phyloP scores from a whole-genome alignment of 495 filamentous ascomycete genomes.

The Hypoxylon cercidicola region DNA sequence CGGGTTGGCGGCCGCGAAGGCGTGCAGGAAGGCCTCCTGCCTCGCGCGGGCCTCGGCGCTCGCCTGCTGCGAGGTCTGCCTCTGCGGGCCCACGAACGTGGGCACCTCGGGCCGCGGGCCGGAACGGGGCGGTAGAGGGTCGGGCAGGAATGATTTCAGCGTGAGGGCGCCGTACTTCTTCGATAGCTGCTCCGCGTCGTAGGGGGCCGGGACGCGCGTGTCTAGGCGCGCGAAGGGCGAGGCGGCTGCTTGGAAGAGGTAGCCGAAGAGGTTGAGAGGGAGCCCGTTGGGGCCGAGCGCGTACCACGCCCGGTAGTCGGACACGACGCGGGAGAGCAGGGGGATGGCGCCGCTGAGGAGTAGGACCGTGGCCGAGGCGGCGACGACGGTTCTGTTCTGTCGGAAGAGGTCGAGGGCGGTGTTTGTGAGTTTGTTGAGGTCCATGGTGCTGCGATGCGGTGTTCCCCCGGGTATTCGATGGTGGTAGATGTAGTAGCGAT shows the following conservation, averaged over 20 bases:
- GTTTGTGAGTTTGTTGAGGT: slow-evolving; percentile 1
- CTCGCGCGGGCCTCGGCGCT: neutral
- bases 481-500: neutral
- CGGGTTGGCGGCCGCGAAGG: slow-evolving; percentile 29
- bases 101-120: slow-evolving; percentile 35
- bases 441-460: slow-evolving; percentile 17
- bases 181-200: slow-evolving; percentile 12
- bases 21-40: slow-evolving; percentile 27
- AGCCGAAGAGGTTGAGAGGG: slow-evolving; percentile 50
- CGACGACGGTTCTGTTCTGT: slow-evolving; percentile 18
- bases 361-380: slow-evolving; percentile 12
- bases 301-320: slow-evolving; percentile 45
- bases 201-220: slow-evolving; percentile 33
- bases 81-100: slow-evolving; percentile 42
- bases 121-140: slow-evolving; percentile 7
- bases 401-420: slow-evolving; percentile 6
- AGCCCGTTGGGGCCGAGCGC: slow-evolving; percentile 50
- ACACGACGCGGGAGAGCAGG: slow-evolving; percentile 12
- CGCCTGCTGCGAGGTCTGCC: slow-evolving; percentile 35
- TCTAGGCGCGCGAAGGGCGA: slow-evolving; percentile 38
- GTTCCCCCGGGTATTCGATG: neutral
- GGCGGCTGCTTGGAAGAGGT: slow-evolving; percentile 37
- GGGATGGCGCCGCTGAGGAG: slow-evolving; percentile 2
- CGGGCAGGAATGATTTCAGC: slow-evolving; percentile 26
- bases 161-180: slow-evolving; percentile 26